These are phyloP conservation scores for Heritiera littoralis DNA, from an alignment of 345 rosid genomes.

Conservation along the genomic window DNA sequence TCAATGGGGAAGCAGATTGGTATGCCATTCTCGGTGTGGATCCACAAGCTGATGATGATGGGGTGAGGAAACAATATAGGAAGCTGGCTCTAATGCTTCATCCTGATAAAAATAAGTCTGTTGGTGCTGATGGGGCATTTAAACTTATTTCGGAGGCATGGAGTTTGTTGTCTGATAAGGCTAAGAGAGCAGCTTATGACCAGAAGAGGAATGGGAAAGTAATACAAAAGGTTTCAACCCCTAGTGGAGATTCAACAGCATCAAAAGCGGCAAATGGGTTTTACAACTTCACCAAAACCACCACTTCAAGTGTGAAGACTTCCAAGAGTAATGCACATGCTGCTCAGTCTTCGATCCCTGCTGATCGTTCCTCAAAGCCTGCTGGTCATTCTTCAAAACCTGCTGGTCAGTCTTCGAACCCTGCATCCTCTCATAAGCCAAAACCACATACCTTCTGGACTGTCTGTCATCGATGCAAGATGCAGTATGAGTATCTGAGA, in stretches of 20 bases:
- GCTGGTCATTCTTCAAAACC: slow-evolving; percentile 25
- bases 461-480: slow-evolving; percentile 60
- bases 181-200: slow-evolving; percentile 58
- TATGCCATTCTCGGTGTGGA: slow-evolving; percentile 54
- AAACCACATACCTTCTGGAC: slow-evolving; percentile 67
- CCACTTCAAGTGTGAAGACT: slow-evolving; percentile 33
- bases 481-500: slow-evolving; percentile 62
- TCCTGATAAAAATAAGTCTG: slow-evolving; percentile 65
- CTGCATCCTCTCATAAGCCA: slow-evolving; percentile 32
- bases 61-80: slow-evolving; percentile 58
- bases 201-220: slow-evolving; percentile 41
- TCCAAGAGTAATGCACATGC: slow-evolving; percentile 42
- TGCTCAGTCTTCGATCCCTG: slow-evolving; percentile 29
- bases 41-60: slow-evolving; percentile 55
- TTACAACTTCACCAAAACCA: slow-evolving; percentile 41
- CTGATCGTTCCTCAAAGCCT: slow-evolving; percentile 7
- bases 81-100: slow-evolving; percentile 68
- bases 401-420: slow-evolving; percentile 33
- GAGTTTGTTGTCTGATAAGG: slow-evolving; percentile 72
- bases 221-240: slow-evolving; percentile 43
- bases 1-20: slow-evolving; percentile 55
- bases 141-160: slow-evolving; percentile 62
- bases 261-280: slow-evolving; percentile 40
- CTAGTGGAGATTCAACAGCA: slow-evolving; percentile 37
- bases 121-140: slow-evolving; percentile 77